A percentile compares a stretch with the other conserved stretches of the same genome.
These are phyloP conservation scores for Starmerella potacharoeniae DNA, from an alignment of 805 yeast genomes.

Conservation along the genomic window DNA sequence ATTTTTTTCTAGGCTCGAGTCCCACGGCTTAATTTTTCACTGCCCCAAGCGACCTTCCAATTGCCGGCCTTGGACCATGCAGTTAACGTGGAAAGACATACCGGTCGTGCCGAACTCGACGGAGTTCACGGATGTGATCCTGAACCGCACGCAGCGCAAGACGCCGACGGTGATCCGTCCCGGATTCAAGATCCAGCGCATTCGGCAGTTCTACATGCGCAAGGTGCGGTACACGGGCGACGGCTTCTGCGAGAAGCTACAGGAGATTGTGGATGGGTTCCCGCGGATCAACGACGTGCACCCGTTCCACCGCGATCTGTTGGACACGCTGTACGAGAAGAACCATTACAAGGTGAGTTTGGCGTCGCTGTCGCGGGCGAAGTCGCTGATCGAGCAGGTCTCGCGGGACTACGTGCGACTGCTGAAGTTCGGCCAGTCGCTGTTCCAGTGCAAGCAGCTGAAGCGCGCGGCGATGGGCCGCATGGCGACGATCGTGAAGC, in stretches of 20 bases:
- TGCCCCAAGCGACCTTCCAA: not conserved
- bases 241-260: slow-evolving; percentile 87
- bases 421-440: slow-evolving; percentile 91
- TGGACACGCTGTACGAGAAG: slow-evolving; percentile 96
- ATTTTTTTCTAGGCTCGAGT: not conserved
- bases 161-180: slow-evolving; percentile 98
- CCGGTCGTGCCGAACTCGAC: slow-evolving; percentile 87
- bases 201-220: slow-evolving; percentile 95
- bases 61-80: slow-evolving; percentile 43
- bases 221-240: slow-evolving; percentile 94
- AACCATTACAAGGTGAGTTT: slow-evolving; percentile 95
- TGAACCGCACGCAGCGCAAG: slow-evolving; percentile 95
- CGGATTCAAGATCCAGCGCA: slow-evolving; percentile 92
- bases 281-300: slow-evolving; percentile 96
- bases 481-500: slow-evolving; percentile 96
- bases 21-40: slow-evolving; percentile 3
- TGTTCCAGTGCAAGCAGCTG: slow-evolving; percentile 96
- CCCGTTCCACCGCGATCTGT: slow-evolving; percentile 95
- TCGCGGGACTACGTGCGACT: slow-evolving; percentile 90
- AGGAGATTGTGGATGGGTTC: slow-evolving; percentile 73
- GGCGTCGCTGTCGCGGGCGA: slow-evolving; percentile 90
- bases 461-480: slow-evolving; percentile 98
- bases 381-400: slow-evolving; percentile 88
- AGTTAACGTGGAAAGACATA: slow-evolving; percentile 96
- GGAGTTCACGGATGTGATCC: slow-evolving; percentile 90